Base-by-base conservation (phyloP, 2,329 filamentous ascomycete genomes). In the Westerdykella ornata region DNA sequence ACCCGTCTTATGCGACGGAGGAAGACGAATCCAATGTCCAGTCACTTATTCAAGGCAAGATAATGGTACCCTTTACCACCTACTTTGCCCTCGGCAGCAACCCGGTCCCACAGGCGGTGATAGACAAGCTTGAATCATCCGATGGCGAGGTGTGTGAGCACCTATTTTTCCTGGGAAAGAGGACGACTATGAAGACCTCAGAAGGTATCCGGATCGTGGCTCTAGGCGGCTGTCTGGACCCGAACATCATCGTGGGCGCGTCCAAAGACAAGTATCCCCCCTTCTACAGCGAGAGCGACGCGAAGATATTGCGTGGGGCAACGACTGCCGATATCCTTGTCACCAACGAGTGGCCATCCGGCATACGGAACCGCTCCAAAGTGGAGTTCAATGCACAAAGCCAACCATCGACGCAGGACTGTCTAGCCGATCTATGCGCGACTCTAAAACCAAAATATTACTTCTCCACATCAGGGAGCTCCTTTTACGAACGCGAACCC, bases 381-480 rank as follows among this genome's bases (percentile, higher is more conserved):
- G 73, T 81, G 2, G 56, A 72, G 2, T 64, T 84, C n/a, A 62
- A 72, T 5, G 71, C 77, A 3, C 75, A 78, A 9, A 71, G 73
- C 4, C 65, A 74, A 3, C 71, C 81, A 0, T 53, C 70, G 16
- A 74, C 76, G 42, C 78, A 78, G n/a, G 75, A 81, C 39, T 79
- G 81, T 41, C 72, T 97, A 32, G 80, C 88, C 5, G 85, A 94
- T 45, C 74, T 98, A 9, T 90, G 84, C 56, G 74, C 81, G 2
- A 69, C 79, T 1, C 68, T 98, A 15, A 92, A 88, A 62, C 92
- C 92, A n/a, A 81, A 86, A 19, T 98, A 98, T 59, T 89, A 97
- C 64, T 82, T 97, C 57, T 81, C 86, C 1, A 73, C 78, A 3
- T 85, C 85, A 0, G 74, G 79, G 1, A 68, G 74, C 5, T 81